Evolutionary conservation across 495 filamentous ascomycete species (phyloP).

Genomic region (Annulohypoxylon stygium): DNA sequence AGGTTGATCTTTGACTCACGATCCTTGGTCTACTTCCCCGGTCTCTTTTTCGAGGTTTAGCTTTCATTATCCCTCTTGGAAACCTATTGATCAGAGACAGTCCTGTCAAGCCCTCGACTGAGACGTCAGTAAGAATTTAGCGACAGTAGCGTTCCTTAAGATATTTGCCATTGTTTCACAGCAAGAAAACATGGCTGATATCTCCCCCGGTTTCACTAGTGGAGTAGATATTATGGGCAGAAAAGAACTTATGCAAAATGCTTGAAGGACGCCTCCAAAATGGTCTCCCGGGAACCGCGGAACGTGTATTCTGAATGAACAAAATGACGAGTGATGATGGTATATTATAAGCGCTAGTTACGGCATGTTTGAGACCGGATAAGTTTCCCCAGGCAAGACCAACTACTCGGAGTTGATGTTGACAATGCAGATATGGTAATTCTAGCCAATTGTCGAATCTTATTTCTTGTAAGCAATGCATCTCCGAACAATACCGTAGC

Average conservation of each 20-base stretch:
- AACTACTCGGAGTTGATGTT: background rate
- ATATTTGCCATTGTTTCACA: background rate
- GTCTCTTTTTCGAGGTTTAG: background rate
- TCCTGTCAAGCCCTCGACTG: background rate
- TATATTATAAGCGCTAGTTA: constrained; percentile 3
- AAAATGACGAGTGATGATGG: background rate
- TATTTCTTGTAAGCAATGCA: background rate
- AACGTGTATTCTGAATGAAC: background rate
- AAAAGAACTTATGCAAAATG: background rate
- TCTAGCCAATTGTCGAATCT: background rate
- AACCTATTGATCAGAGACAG: background rate
- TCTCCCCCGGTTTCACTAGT: too few species aligned
- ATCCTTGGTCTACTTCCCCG: background rate
- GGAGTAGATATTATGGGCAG: too few species aligned
- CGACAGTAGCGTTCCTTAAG: background rate
- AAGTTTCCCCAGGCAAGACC: background rate
- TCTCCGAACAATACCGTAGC: background rate
- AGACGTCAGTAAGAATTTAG: background rate
- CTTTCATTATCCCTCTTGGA: background rate
- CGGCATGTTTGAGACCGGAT: background rate
- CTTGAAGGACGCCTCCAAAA: background rate
- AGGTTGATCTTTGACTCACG: constrained; percentile 9
- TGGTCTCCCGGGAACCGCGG: background rate
- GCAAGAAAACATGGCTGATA: background rate
- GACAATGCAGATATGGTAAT: background rate